phyloP scores from a whole-genome alignment of 1,284 basidiomycete genomes.

The Coniferiporia sulphurascens region DNA sequence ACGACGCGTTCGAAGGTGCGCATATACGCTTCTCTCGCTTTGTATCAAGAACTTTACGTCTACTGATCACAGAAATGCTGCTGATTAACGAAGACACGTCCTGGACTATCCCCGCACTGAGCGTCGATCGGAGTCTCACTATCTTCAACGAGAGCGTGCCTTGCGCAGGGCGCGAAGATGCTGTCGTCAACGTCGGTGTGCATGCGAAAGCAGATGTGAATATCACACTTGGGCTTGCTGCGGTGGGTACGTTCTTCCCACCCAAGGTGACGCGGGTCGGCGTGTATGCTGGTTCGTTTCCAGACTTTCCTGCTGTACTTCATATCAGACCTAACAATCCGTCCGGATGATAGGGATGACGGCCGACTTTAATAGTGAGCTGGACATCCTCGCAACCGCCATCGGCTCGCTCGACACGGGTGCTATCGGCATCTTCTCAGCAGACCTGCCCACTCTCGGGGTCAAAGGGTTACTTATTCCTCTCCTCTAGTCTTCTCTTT shows the following conservation, averaged over 20 bases:
- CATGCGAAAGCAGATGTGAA: constrained; percentile 33
- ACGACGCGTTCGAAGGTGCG: too few species aligned
- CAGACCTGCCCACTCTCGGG: constrained; percentile 37
- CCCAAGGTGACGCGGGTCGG: constrained; percentile 33
- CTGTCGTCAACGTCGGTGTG: constrained; percentile 29
- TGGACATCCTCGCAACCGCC: constrained; percentile 32
- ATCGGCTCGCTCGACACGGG: constrained; percentile 33
- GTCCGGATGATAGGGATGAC: constrained; percentile 15
- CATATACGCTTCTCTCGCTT: too few species aligned
- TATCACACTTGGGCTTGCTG: constrained; percentile 39
- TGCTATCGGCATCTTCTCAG: constrained; percentile 30
- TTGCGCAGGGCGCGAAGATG: constrained; percentile 31
- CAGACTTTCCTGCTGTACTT: background rate
- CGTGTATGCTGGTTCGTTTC: constrained; percentile 25
- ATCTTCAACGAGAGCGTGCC: constrained; percentile 36
- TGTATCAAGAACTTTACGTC: too few species aligned
- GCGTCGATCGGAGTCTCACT: constrained; percentile 33
- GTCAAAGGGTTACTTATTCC: constrained; percentile 34
- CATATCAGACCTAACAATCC: background rate
- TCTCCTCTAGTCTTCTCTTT: background rate
- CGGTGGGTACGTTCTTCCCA: constrained; percentile 39
- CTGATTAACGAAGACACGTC: constrained; percentile 27
- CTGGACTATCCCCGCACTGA: constrained; percentile 28
- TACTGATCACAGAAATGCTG: constrained; percentile 1
- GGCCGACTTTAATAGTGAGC: constrained; percentile 29